These are phyloP conservation scores for Eucalyptus brandiana DNA, from an alignment of 345 rosid genomes.

Conservation along the genomic window DNA sequence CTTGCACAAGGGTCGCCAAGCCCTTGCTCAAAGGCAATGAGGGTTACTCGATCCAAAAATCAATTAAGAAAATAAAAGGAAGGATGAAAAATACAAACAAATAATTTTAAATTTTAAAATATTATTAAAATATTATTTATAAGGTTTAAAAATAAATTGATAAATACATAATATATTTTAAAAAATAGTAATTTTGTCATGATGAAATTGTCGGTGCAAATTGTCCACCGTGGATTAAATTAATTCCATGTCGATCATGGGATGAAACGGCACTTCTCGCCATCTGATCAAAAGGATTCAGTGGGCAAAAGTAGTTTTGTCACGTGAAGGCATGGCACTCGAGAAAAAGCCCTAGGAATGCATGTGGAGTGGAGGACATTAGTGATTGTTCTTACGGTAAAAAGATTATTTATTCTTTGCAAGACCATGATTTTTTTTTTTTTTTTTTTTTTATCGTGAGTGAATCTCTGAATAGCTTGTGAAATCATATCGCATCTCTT, in stretches of 20 bases:
- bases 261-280: neutral
- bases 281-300: neutral
- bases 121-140: no score
- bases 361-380: rapidly evolving
- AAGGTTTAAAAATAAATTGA: no score
- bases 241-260: neutral
- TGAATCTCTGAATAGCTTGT: rapidly evolving
- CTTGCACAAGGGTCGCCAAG: no score
- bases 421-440: no score
- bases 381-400: no score
- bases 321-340: neutral
- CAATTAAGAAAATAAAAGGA: no score
- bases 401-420: rapidly evolving
- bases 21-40: rapidly evolving
- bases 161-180: no score
- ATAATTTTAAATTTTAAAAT: no score
- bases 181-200: neutral
- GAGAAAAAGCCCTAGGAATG: neutral
- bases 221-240: neutral
- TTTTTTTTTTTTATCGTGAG: no score
- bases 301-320: neutral
- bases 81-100: no score
- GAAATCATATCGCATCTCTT: no score
- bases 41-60: no score
- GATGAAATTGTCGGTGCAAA: neutral